Evolutionary conservation across 257 asterid genomes (phyloP), one percentile per base, ranked within the genome.

Genomic region (Linaria vulgaris): DNA sequence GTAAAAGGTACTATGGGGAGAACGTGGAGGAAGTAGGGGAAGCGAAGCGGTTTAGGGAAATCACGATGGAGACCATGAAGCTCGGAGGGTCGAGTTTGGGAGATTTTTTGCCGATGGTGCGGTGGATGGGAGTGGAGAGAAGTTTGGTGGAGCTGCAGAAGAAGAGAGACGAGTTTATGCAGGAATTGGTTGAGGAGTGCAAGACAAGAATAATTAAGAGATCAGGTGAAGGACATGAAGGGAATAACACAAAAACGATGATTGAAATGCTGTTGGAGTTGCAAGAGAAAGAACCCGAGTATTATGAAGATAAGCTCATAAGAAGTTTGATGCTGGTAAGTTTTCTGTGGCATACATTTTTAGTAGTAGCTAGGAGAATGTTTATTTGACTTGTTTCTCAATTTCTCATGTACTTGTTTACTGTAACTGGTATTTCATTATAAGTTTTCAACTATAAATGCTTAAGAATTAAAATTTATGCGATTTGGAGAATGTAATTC

Each of bases 121-220:
- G 66, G 25, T 69, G 76, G 86, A 14, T 76, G 24, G 74, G 78
- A 53, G 44, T 61, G 12, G 88, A 82, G 69, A 68, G 63, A 9
- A 37, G 21, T 9, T 27, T 80, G 59, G 59, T 47, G 64, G 27
- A 16, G 27, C 9, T 83, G 56, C 74, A 78, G 52, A 59, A 50
- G 45, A 68, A 46, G 70, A 78, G 84, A 66, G 81, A 80, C 4
- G 22, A 21, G 17, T 76, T 80, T 63, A 76, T 78, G 71, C 85
- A 78, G 53, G 84, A 67, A 12, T 24, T 78, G 72, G 69, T 83
- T 24, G 81, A 69, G 19, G 81, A 76, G 14, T 63, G 47, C 21
- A 71, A 73, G 49, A 58, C 37, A 7, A 64, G 70, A 34, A 45
- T 46, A 30, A 17, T 17, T 13, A 23, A 25, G 4, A 10, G 13